phyloP scores from a whole-genome alignment of 2,329 filamentous ascomycete genomes.

The Sordariomycetes sp. region DNA sequence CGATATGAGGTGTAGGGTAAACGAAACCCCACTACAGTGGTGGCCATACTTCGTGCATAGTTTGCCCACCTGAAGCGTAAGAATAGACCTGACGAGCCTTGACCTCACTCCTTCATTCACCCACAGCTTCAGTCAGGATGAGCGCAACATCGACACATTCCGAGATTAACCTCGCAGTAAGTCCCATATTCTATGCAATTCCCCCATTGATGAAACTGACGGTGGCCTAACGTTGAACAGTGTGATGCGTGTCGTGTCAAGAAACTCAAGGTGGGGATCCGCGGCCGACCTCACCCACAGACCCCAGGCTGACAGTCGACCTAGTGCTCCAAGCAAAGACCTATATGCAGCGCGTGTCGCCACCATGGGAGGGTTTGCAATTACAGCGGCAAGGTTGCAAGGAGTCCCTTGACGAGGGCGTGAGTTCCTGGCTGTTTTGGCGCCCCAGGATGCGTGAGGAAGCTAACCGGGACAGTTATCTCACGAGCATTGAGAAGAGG shows the following conservation, averaged over 20 bases:
- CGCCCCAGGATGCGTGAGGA: too few species aligned
- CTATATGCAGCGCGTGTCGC: constrained; percentile 13
- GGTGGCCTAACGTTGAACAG: constrained; percentile 2
- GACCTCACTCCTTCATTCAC: too few species aligned
- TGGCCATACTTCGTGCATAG: too few species aligned
- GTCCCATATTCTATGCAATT: background rate
- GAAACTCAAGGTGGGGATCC: constrained; percentile 11
- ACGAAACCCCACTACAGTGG: too few species aligned
- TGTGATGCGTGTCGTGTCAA: constrained; percentile 12
- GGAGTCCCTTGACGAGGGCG: constrained; percentile 16
- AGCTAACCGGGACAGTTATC: constrained; percentile 12
- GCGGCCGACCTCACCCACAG: background rate
- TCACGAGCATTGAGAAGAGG: constrained; percentile 13
- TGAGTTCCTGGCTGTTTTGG: constrained; percentile 3
- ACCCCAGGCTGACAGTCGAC: background rate
- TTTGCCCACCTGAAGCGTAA: too few species aligned
- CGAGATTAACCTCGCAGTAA: constrained; percentile 1
- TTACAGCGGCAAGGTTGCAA: constrained; percentile 14
- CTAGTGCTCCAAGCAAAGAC: constrained; percentile 15
- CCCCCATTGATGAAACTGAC: background rate
- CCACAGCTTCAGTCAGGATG: too few species aligned
- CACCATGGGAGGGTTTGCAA: constrained; percentile 13
- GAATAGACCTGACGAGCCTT: too few species aligned
- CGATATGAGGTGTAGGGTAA: too few species aligned
- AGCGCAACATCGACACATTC: background rate